Percentiles rank a stretch among this genome's conserved stretches.
Evolutionary conservation across 768 basidiomycete species (phyloP).

Genomic region (Tulasnella sp.): DNA sequence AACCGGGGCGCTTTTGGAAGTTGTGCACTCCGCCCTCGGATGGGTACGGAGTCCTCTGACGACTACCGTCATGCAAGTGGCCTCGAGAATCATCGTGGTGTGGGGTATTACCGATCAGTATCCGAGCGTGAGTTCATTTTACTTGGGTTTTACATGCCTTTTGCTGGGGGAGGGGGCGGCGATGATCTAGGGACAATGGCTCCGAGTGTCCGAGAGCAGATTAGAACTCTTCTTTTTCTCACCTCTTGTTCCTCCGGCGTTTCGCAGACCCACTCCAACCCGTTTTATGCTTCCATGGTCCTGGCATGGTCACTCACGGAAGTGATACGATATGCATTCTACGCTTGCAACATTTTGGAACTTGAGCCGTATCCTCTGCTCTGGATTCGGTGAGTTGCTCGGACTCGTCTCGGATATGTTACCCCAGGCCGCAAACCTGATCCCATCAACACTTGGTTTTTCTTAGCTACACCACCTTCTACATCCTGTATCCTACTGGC

Average conservation of each 20-base stretch:
- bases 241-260: neutral
- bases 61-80: constrained; percentile 71
- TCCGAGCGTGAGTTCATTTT: constrained; percentile 36
- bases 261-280: constrained; percentile 50
- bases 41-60: constrained; percentile 66
- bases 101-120: constrained; percentile 72
- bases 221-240: constrained; percentile 9
- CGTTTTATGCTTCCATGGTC: constrained; percentile 84
- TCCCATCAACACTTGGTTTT: neutral
- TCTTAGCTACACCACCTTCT: constrained; percentile 83
- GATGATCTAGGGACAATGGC: neutral
- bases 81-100: constrained; percentile 67
- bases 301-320: constrained; percentile 89
- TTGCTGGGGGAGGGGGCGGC: neutral
- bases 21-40: constrained; percentile 66
- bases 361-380: constrained; percentile 30
- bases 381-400: constrained; percentile 25
- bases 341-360: constrained; percentile 55
- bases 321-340: constrained; percentile 84
- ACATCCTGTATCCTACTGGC: constrained; percentile 85
- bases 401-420: neutral
- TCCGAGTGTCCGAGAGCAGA: constrained; percentile 18
- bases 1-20: constrained; percentile 71
- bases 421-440: neutral
- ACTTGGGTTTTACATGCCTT: neutral